Evolutionary conservation across 768 basidiomycete species (phyloP).

Genomic region (Tricholomella constricta): DNA sequence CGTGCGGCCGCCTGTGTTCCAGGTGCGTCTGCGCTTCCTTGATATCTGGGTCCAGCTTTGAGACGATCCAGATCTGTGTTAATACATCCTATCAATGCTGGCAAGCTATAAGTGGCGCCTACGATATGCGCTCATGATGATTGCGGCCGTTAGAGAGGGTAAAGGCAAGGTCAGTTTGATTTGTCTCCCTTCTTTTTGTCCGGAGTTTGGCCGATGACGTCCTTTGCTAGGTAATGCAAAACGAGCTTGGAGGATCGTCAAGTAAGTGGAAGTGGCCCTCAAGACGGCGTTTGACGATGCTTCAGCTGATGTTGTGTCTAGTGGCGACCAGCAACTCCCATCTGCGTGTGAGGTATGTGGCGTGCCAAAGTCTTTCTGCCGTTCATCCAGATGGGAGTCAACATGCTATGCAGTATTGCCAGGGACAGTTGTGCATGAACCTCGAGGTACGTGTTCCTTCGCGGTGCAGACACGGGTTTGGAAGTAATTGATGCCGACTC

Average conservation of each 20-base stretch:
- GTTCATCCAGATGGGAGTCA: conserved; percentile 11
- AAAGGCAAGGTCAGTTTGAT: conserved; percentile 57
- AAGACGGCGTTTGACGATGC: not conserved
- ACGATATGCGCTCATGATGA: conserved; percentile 84
- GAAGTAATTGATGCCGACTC: not conserved
- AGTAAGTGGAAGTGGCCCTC: conserved; percentile 57
- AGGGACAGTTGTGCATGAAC: conserved; percentile 89
- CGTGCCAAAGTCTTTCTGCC: conserved; percentile 59
- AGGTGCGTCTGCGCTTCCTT: conserved; percentile 28
- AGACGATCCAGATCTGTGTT: not conserved
- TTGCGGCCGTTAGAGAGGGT: conserved; percentile 84
- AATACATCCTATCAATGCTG: conserved; percentile 82
- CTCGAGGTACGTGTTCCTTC: conserved; percentile 57
- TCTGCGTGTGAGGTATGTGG: conserved; percentile 73
- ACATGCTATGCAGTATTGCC: too few species aligned
- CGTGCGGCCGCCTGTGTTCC: conserved; percentile 76
- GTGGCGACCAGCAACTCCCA: conserved; percentile 77
- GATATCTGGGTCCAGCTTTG: not conserved
- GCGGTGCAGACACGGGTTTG: too few species aligned
- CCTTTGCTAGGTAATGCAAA: conserved; percentile 81
- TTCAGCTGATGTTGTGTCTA: conserved; percentile 27
- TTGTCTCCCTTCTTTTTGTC: not conserved
- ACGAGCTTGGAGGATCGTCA: conserved; percentile 80
- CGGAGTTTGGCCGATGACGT: too few species aligned
- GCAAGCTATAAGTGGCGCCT: conserved; percentile 82